Conservation (phyloP, 257 asterid genomes). For the Thymus mandschuricus region DNA sequence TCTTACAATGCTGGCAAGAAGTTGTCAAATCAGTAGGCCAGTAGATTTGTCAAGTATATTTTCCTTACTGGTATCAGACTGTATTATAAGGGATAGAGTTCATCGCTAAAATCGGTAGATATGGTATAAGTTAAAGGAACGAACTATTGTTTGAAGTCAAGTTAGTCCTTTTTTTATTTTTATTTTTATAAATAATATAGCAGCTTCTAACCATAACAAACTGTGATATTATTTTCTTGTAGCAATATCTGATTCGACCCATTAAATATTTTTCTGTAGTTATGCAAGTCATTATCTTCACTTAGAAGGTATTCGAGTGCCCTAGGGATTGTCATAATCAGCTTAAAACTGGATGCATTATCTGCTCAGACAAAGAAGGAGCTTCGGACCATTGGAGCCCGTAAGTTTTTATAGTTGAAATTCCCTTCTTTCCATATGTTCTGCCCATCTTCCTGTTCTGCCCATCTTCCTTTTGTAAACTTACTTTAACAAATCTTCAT, state of each 20-base stretch:
- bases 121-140: too few relatives aligned
- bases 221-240: neutral
- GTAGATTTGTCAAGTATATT: too few relatives aligned
- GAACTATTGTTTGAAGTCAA: too few relatives aligned
- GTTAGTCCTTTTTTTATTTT: too few relatives aligned
- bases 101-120: too few relatives aligned
- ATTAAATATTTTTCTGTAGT: conserved; percentile 35
- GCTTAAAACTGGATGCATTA: conserved; percentile 64
- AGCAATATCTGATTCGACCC: neutral
- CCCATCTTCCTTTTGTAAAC: neutral
- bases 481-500: neutral
- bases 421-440: conserved; percentile 7
- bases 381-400: conserved; percentile 81
- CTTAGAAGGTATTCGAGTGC: conserved; percentile 76
- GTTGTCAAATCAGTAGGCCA: too few relatives aligned
- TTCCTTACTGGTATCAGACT: too few relatives aligned
- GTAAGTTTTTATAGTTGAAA: conserved; percentile 48
- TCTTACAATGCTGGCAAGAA: too few relatives aligned
- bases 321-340: conserved; percentile 64
- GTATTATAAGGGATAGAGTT: too few relatives aligned
- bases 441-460: neutral
- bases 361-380: conserved; percentile 60
- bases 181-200: too few relatives aligned
- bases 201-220: too few relatives aligned
- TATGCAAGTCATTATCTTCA: conserved; percentile 76